Conservation (phyloP, 306 rosid genomes). For the Cucumis hystrix region DNA sequence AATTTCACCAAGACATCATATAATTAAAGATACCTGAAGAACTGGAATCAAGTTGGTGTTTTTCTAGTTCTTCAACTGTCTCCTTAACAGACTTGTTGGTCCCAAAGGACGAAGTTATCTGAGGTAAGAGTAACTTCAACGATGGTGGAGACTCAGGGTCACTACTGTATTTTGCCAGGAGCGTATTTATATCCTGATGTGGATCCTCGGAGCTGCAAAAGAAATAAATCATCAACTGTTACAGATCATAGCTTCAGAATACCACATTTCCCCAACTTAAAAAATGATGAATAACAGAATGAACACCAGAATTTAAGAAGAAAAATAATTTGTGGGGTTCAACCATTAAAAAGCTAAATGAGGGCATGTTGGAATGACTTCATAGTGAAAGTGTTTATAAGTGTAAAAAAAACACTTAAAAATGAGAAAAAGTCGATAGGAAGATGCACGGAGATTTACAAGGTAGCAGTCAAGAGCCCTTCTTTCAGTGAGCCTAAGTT, state of each 20-base stretch:
- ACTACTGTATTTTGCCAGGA: slow-evolving; percentile 52
- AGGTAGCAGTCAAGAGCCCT: slow-evolving; percentile 60
- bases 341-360: not conserved
- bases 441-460: slow-evolving; percentile 38
- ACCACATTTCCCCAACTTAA: slow-evolving; percentile 6
- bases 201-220: slow-evolving; percentile 71
- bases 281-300: not conserved
- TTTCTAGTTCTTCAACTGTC: slow-evolving; percentile 60
- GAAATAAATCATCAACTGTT: not conserved
- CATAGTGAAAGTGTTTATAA: too few relatives aligned
- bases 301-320: not conserved
- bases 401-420: too few relatives aligned
- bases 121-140: slow-evolving; percentile 60
- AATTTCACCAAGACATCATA: not conserved
- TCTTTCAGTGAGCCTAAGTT: slow-evolving; percentile 69
- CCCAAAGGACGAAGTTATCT: slow-evolving; percentile 53
- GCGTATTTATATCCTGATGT: slow-evolving; percentile 55
- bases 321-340: not conserved
- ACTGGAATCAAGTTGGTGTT: slow-evolving; percentile 46
- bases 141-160: slow-evolving; percentile 66
- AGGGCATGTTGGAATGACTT: too few relatives aligned
- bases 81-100: slow-evolving; percentile 46
- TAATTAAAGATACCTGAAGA: slow-evolving; percentile 42
- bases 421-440: not conserved
- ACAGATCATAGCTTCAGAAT: not conserved